Evolutionary conservation across 1,284 basidiomycete species (phyloP), one percentile per base, ranked within the genome.

Genomic region (Malassezia sp.): DNA sequence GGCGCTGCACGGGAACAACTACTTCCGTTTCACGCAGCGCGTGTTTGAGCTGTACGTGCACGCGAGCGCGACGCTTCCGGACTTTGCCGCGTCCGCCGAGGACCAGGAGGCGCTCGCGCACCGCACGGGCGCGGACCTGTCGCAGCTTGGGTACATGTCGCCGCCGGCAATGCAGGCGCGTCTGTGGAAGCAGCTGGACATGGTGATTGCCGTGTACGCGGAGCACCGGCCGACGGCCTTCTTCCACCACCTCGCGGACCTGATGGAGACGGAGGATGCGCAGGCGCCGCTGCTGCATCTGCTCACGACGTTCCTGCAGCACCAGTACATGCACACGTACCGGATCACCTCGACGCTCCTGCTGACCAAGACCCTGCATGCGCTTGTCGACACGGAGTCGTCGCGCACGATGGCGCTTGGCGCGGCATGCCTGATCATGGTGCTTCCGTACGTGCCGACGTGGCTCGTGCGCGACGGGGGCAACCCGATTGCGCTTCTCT

Each of bases 361-460:
- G n/a, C 54, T 60, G 8, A 41, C 44, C 20, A 48, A 57, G 48
- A 44, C 67, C 27, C 35, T 66, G 14, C 42, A 59, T 15, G 53
- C 53, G 30, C 47, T 67, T 6, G 57, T 63, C 45, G 49, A 59
- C 27, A 63, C 65, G 39, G 60, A 61, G 5, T 57, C 54, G 7
- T 59, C 59, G 28, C 64, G 57, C 8, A 45, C 53, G 36, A 45
- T 60, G 33, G 49, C 63, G 32, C 54, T 66, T 28, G 61, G 61
- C 17, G 46, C 61, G 29, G 57, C 57, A 5, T 56, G 61, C 8
- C 45, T 67, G 18, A 53, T 64, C 38, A 70, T 67, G 52, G 54
- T 70, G 33, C 51, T 70, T 27, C 67, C 67, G 1, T 65, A 70
- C 44, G 59, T 67, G 12, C 63, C 63, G 22, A 52, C 55, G 38